Evolutionary conservation across 345 rosid species (phyloP).

Genomic region (Gossypium raimondii): DNA sequence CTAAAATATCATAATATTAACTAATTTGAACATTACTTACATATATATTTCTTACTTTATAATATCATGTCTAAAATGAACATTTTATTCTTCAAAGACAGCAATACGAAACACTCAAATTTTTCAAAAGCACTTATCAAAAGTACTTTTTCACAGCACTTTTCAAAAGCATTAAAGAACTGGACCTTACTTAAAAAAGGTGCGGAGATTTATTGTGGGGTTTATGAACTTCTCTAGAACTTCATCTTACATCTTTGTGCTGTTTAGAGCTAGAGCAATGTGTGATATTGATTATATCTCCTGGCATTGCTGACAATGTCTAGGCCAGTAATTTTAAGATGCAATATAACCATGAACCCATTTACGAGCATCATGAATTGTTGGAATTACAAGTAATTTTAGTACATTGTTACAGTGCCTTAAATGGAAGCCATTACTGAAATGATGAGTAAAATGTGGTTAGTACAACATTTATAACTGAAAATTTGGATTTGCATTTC

Average conservation of each 20-base stretch:
- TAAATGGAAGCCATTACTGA: no score
- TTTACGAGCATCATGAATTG: neutral
- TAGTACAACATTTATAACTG: neutral
- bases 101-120: no score
- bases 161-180: no score
- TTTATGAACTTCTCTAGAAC: neutral
- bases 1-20: no score
- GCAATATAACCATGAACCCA: neutral
- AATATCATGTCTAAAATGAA: no score
- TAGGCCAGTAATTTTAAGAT: neutral
- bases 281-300: neutral
- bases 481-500: neutral
- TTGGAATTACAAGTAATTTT: neutral
- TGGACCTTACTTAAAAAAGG: neutral
- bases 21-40: no score
- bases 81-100: no score
- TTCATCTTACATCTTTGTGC: neutral
- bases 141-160: no score
- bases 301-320: no score
- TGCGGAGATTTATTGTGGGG: no score
- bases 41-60: no score
- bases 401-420: neutral
- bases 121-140: no score
- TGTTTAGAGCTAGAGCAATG: neutral
- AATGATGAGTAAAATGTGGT: neutral